These are phyloP conservation scores for Theileria orientalis DNA, from an alignment of 169 alveolate species.

Conservation along the genomic window DNA sequence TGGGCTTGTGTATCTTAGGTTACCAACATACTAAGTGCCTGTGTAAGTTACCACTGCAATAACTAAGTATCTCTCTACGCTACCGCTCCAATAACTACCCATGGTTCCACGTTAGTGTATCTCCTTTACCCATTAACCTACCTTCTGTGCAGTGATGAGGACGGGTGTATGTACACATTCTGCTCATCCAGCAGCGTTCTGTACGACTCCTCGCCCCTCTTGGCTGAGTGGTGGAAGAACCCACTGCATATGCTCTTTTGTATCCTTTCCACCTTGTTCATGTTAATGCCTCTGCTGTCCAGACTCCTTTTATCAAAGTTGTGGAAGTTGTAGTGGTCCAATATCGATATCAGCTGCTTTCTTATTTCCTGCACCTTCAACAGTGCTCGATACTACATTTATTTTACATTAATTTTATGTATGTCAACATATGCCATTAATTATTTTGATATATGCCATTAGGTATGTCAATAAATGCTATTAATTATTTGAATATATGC, in stretches of 20 bases:
- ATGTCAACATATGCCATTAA: slow-evolving; percentile 7
- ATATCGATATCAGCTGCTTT: slow-evolving; percentile 91
- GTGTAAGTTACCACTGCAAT: too few species aligned
- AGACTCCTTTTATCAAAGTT: not conserved
- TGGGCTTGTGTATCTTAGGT: slow-evolving; percentile 1
- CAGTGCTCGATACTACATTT: slow-evolving; percentile 84
- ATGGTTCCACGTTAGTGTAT: too few species aligned
- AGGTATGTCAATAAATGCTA: too few species aligned
- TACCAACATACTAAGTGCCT: not conserved
- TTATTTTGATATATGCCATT: not conserved
- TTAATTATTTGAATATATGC: too few species aligned
- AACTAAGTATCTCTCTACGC: too few species aligned
- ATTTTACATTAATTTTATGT: not conserved
- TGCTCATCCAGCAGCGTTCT: slow-evolving; percentile 94
- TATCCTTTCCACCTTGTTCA: slow-evolving; percentile 87
- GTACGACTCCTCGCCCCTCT: slow-evolving; percentile 97
- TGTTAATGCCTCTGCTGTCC: slow-evolving; percentile 72
- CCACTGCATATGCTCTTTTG: slow-evolving; percentile 97
- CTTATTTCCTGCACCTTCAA: slow-evolving; percentile 96
- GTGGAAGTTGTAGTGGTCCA: slow-evolving; percentile 94
- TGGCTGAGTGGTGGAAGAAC: slow-evolving; percentile 95
- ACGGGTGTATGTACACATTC: slow-evolving; percentile 97
- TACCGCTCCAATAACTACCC: too few species aligned
- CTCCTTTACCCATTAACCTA: not conserved
- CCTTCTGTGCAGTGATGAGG: slow-evolving; percentile 92